A percentile compares a stretch with the other conserved stretches of the same genome.
These are phyloP conservation scores for Medicago truncatula DNA, from an alignment of 306 rosid genomes.

Conservation along the genomic window DNA sequence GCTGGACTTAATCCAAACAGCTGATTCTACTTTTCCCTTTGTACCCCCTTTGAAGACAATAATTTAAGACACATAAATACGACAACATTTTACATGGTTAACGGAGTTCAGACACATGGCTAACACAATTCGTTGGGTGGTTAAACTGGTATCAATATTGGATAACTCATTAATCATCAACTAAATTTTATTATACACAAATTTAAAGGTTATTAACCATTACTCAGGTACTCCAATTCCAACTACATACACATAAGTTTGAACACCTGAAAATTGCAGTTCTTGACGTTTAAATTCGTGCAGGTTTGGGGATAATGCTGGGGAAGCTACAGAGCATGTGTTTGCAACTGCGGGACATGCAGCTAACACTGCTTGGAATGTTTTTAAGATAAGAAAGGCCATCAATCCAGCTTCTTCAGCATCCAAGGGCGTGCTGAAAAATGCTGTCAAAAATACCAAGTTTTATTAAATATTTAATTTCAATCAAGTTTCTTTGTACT, in stretches of 20 bases:
- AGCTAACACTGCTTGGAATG: constrained; percentile 82
- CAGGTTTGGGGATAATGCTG: constrained; percentile 90
- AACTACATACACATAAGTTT: no score
- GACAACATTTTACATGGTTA: no score
- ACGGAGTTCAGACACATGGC: no score
- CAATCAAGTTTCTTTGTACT: constrained; percentile 15
- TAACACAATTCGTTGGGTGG: no score
- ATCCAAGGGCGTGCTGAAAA: constrained; percentile 61
- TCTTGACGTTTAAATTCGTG: no score
- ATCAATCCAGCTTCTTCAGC: constrained; percentile 81
- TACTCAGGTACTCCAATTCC: no score
- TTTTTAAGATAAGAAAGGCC: constrained; percentile 80
- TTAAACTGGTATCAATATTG: no score
- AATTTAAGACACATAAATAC: no score
- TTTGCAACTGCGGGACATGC: constrained; percentile 85
- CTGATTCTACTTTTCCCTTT: neutral
- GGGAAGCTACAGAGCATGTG: constrained; percentile 78
- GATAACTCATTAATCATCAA: no score
- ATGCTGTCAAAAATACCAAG: constrained; percentile 48
- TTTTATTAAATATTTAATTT: constrained; percentile 36
- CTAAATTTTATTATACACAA: no score
- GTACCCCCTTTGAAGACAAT: neutral
- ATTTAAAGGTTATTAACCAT: no score
- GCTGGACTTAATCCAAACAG: neutral
- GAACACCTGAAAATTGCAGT: no score